Base-by-base conservation (phyloP, 805 yeast genomes). In the Candida silvatica region DNA sequence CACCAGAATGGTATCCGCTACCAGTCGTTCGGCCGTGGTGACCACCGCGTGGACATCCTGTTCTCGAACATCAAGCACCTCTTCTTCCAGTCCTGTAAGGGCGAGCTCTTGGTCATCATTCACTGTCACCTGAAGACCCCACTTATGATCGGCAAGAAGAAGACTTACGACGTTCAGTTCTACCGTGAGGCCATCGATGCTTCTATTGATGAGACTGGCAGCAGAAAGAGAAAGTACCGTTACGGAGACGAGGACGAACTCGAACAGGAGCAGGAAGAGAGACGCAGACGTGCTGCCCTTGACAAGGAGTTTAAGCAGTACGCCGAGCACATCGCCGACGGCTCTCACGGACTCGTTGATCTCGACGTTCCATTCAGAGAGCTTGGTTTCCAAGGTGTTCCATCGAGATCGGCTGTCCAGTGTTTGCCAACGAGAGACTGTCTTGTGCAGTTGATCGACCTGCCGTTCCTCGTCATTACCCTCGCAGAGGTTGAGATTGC, bases 201-300 rank as follows among this genome's bases (percentile, higher is more conserved):
- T 69, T 78, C 94, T 3, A 87, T 87, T 49, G 98, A 92, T 60
- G 98, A 92, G 61, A 92, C 98, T 15, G 95, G 97, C 44, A 88
- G 86, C 41, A 80, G 95, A 42, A 80, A 85, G 63, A 77, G 97
- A 59, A 74, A 72, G 45, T 80, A 80, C 58, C 67, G 80, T 46
- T 92, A 92, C 55, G 98, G 98, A 31, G 98, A 92, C 57, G 98
- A 92, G 59, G 98, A 92, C 59, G 98, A 92, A 62, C 67, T 92
- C 44, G 97, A 92, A 61, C 97, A 90, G 61, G 98, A 92, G 64
- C 97, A 90, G 62, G 97, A 92, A 59, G 98, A 92, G 63, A 79
- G 97, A 64, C 73, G 90, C 59, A 74, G 96, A 61, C 83, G 94
- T 50, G 82, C 84, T 17, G 74, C 85, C 26, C 72, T 92, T 50